Conservation (phyloP, 305 asterid species). For the Solanum hybrid region DNA sequence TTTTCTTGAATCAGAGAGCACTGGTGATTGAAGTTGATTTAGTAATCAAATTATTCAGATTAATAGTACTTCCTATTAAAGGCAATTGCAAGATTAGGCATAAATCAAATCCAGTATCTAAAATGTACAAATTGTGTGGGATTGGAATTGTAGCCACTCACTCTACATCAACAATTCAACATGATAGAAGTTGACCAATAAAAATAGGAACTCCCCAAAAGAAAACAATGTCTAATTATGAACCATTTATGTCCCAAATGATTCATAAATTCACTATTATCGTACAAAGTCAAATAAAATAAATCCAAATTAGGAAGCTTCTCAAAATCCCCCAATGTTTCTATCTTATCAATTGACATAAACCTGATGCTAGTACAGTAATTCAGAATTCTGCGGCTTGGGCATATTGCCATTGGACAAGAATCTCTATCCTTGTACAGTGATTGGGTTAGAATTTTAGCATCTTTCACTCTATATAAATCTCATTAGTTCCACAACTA, state of each 20-base stretch:
- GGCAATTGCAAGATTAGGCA: not conserved
- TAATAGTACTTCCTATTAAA: not conserved
- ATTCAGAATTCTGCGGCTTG: not conserved
- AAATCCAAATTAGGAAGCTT: not conserved
- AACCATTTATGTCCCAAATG: not conserved
- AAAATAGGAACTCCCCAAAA: not conserved
- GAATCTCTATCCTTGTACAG: not conserved
- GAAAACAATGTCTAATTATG: not conserved
- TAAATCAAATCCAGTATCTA: not conserved
- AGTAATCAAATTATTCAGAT: not conserved
- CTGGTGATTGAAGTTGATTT: not conserved
- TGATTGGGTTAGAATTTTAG: not conserved
- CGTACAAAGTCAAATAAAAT: not conserved
- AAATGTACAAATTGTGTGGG: not conserved
- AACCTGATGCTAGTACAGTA: not conserved
- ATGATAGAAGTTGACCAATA: not conserved
- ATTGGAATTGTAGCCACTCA: not conserved
- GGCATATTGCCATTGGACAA: not conserved
- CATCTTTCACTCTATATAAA: not conserved
- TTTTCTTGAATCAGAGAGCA: not conserved
- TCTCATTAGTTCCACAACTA: not conserved
- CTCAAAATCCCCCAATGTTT: not conserved
- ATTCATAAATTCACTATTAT: not conserved
- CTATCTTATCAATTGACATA: not conserved
- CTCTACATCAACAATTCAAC: not conserved